Base-by-base conservation (phyloP, 73 alveolate species). In the Stentor roeselii region DNA sequence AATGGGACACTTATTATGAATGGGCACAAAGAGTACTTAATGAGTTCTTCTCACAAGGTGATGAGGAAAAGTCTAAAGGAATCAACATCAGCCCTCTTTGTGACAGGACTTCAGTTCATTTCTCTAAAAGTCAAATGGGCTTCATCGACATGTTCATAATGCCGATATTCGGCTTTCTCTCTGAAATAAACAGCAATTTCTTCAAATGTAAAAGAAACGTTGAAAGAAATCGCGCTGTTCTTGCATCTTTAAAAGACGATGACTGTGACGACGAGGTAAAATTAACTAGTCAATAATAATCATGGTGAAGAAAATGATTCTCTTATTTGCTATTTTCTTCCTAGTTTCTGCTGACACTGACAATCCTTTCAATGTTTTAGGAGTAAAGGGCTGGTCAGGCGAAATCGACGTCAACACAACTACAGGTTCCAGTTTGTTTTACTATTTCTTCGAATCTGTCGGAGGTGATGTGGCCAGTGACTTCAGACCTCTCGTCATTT, bases 401-500 rank as follows among this genome's bases (percentile, higher is more conserved):
- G 37, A 61, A 14, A 35, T 35, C 6, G 27, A 6, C 27, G 82
- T 61, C 42, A 35, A 61, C 42, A 14, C 58, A 14, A 11, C 82
- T 11, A 61, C 37, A 61, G 82, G 82, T 30, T 61, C 82, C 27
- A 6, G 59, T 61, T 35, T 61, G 38, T 61, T 61, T 61, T 61
- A 61, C 27, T 61, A 36, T 6, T 14, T 30, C 60, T 61, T 61
- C 38, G 59, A 61, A n/a, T 30, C 60, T 61, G 38, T 61, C 27
- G 37, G 42, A 30, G 82, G 67, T 50, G 21, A 50, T 50, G 21
- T 50, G 21, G 21, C 6, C 67, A 50, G 21, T 6, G 67, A 50
- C 21, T 50, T 50, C 21, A 11, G 14, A 6, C 58, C 95, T 11
- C 89, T 92, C 31, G 95, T 93, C 36, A 60, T 92, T 80, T 93